Percentiles rank a stretch among this genome's conserved stretches.
phyloP scores from a whole-genome alignment of 2,329 filamentous ascomycete species.

The Helminthosporium solani region DNA sequence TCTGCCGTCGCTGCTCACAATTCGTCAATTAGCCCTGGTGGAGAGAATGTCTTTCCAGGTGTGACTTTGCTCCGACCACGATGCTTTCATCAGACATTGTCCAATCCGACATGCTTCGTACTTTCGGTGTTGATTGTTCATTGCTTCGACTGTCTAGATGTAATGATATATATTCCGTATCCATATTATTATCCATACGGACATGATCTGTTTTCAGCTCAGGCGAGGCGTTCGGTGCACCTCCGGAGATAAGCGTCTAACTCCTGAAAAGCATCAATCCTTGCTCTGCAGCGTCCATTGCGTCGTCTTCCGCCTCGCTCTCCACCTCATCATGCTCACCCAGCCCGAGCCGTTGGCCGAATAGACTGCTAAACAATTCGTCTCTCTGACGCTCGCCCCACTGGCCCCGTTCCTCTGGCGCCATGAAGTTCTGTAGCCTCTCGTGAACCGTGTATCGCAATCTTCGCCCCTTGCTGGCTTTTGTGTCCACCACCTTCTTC shows the following conservation, averaged over 20 bases:
- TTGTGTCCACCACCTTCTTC: conserved; percentile 83
- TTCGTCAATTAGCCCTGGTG: too few relatives aligned
- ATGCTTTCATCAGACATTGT: too few relatives aligned
- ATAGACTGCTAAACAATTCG: conserved; percentile 54
- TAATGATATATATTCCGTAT: too few relatives aligned
- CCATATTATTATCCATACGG: too few relatives aligned
- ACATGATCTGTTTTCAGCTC: too few relatives aligned
- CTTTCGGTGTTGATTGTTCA: too few relatives aligned
- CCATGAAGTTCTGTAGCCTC: conserved; percentile 98
- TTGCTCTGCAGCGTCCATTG: conserved; percentile 39
- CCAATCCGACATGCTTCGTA: too few relatives aligned
- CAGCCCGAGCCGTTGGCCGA: conserved; percentile 48
- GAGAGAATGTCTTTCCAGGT: too few relatives aligned
- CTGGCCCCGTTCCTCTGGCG: conserved; percentile 73
- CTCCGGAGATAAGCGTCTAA: conserved; percentile 10
- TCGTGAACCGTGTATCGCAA: conserved; percentile 93
- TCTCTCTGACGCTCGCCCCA: conserved; percentile 85
- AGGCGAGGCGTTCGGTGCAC: too few relatives aligned
- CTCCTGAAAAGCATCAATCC: conserved; percentile 44
- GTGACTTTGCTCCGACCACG: too few relatives aligned
- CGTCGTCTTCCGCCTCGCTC: conserved; percentile 39
- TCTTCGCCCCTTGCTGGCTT: conserved; percentile 92
- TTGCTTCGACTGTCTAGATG: too few relatives aligned
- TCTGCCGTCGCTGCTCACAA: too few relatives aligned
- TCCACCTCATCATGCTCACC: conserved; percentile 45